phyloP scores from a whole-genome alignment of 805 yeast species.

The Starmera quercuum region DNA sequence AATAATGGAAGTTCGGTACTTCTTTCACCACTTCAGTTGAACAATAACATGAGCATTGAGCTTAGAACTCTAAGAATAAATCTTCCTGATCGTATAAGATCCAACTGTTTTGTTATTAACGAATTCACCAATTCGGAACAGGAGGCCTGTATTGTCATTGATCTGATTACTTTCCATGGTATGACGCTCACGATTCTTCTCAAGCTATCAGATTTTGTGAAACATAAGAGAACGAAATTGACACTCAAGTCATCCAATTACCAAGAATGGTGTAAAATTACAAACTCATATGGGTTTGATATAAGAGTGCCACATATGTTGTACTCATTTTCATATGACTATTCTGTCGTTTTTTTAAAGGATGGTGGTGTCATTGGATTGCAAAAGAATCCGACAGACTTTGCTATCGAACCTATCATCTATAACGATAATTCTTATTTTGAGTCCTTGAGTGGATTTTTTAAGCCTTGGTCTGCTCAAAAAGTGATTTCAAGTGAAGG shows the following conservation, averaged over 20 bases:
- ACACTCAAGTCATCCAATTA: slow-evolving; percentile 11
- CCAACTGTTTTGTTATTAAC: slow-evolving; percentile 29
- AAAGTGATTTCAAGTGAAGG: slow-evolving; percentile 35
- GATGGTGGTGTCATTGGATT: slow-evolving; percentile 76
- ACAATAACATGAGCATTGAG: slow-evolving; percentile 14
- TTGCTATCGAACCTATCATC: slow-evolving; percentile 31
- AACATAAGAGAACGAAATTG: slow-evolving; percentile 6
- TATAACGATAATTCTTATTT: slow-evolving; percentile 50
- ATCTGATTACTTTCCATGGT: slow-evolving; percentile 44
- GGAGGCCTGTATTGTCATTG: slow-evolving; percentile 31
- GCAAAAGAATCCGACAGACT: slow-evolving; percentile 14
- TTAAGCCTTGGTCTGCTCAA: slow-evolving; percentile 18
- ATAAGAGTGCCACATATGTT: slow-evolving; percentile 48
- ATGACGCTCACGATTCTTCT: slow-evolving; percentile 43
- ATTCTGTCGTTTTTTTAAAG: slow-evolving; percentile 49
- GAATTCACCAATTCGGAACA: slow-evolving; percentile 21
- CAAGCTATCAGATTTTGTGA: slow-evolving; percentile 33
- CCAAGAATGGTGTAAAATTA: slow-evolving; percentile 55
- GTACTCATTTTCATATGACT: slow-evolving; percentile 34
- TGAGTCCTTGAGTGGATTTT: slow-evolving; percentile 24
- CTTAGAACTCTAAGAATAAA: slow-evolving; percentile 20
- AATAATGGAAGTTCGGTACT: slow-evolving; percentile 12
- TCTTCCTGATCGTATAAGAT: slow-evolving; percentile 29
- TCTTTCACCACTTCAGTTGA: slow-evolving; percentile 15
- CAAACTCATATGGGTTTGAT: slow-evolving; percentile 61